These are phyloP conservation scores for Mikania micrantha DNA, from an alignment of 129 eudicot species.

Conservation along the genomic window DNA sequence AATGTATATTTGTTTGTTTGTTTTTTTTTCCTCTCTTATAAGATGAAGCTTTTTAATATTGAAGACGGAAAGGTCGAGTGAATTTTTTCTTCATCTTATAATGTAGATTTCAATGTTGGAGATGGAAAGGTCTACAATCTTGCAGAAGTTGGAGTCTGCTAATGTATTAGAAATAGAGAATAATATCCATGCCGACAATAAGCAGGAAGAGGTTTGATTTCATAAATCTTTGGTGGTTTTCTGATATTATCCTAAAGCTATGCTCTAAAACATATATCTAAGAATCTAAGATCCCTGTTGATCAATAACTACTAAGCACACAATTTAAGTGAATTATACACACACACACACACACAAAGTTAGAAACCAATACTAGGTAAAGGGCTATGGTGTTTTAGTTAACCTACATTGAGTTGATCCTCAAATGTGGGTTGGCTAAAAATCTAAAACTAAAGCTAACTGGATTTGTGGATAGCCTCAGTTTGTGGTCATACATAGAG, in stretches of 20 bases:
- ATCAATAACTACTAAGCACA: neutral
- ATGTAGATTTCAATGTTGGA: conserved; percentile 63
- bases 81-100: conserved; percentile 7
- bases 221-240: conserved; percentile 5
- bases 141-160: conserved; percentile 48
- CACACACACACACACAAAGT: too few species aligned
- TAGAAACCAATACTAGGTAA: neutral
- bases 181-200: conserved; percentile 37
- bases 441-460: neutral
- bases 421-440: too few species aligned
- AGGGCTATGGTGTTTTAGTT: neutral
- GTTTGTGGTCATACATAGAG: neutral
- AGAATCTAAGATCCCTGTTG: neutral
- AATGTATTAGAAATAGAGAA: conserved; percentile 55
- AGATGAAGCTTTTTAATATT: conserved; percentile 1
- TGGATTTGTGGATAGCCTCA: neutral
- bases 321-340: neutral
- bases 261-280: conserved; percentile 1
- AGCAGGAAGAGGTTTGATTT: conserved; percentile 62
- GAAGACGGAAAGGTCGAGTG: too few species aligned
- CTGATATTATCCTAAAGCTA: neutral
- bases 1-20: conserved; percentile 4
- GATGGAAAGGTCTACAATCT: conserved; percentile 64
- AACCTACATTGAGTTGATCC: neutral
- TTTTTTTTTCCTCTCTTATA: neutral